phyloP scores from a whole-genome alignment of 164 flowering plant genomes.

The Amborella trichopoda region DNA sequence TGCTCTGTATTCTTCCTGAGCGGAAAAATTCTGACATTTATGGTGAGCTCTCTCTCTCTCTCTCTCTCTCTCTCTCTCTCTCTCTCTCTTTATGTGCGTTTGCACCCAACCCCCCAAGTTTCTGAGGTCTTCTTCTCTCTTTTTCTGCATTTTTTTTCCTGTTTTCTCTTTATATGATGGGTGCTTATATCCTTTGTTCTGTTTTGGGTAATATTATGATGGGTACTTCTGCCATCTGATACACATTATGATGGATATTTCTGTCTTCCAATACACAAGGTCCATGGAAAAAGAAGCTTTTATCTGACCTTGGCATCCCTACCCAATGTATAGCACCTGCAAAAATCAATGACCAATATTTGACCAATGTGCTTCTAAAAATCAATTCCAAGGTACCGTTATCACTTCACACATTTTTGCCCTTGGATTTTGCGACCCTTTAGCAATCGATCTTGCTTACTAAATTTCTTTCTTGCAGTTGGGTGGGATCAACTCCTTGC shows the following conservation, averaged over 20 bases:
- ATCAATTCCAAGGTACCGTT: conserved; percentile 28
- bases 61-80: neutral
- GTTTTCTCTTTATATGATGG: no score
- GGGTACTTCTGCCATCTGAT: neutral
- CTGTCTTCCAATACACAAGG: conserved; percentile 15
- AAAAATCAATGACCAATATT: conserved; percentile 25
- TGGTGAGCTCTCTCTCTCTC: conserved; percentile 21
- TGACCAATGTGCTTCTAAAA: conserved; percentile 57
- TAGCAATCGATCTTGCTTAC: neutral
- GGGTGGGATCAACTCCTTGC: conserved; percentile 71
- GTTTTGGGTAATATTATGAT: neutral
- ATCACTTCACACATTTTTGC: neutral
- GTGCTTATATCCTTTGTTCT: neutral
- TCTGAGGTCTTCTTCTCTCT: no score
- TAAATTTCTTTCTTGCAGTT: conserved; percentile 36
- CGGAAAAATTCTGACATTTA: conserved; percentile 54
- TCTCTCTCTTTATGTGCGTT: neutral
- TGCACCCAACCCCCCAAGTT: no score
- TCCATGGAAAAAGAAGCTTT: conserved; percentile 22
- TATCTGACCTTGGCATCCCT: conserved; percentile 62
- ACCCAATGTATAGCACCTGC: conserved; percentile 88
- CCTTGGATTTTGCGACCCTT: neutral
- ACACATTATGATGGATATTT: neutral
- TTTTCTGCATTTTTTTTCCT: no score
- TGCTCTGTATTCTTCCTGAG: conserved; percentile 51